Conservation (phyloP, 1,139 yeast genomes). For the Nematodospora anomalae region DNA sequence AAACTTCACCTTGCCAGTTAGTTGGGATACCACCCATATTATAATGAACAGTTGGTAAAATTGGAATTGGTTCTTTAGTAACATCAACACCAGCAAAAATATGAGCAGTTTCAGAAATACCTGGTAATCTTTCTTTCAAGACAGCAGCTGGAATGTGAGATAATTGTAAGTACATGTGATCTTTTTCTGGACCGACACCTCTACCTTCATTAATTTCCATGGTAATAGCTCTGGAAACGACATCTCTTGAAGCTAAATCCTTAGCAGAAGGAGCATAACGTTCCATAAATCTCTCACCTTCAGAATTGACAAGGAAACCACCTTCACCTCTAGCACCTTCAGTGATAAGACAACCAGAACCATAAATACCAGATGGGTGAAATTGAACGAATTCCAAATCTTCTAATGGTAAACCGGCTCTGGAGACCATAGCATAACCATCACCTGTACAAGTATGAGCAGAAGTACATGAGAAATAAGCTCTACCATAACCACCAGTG, state of each 20-base stretch:
- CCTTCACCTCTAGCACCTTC: conserved; percentile 99
- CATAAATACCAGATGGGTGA: conserved; percentile 99
- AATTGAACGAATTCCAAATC: conserved; percentile 97
- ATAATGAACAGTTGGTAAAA: conserved; percentile 96
- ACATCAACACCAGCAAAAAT: conserved; percentile 99
- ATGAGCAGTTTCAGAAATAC: conserved; percentile 98
- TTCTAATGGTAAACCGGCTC: conserved; percentile 98
- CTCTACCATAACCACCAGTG: conserved; percentile 98
- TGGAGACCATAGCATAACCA: conserved; percentile 96
- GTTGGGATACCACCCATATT: conserved; percentile 99
- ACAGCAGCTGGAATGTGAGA: conserved; percentile 92
- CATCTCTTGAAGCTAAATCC: conserved; percentile 98
- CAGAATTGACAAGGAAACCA: conserved; percentile 92
- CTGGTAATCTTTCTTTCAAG: conserved; percentile 94
- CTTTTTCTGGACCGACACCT: conserved; percentile 97
- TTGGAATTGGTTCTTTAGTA: conserved; percentile 98
- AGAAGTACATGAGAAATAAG: conserved; percentile 97
- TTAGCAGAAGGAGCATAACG: conserved; percentile 98
- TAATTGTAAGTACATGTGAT: conserved; percentile 93
- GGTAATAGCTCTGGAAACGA: conserved; percentile 96
- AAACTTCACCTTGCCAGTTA: conserved; percentile 93
- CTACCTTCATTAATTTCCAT: conserved; percentile 98
- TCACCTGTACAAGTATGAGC: conserved; percentile 99
- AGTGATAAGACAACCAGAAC: conserved; percentile 97
- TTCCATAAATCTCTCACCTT: conserved; percentile 99